A percentile compares a stretch with the other conserved stretches of the same genome.
Conservation (phyloP, 306 rosid species). For the Begonia peltatifolia region DNA sequence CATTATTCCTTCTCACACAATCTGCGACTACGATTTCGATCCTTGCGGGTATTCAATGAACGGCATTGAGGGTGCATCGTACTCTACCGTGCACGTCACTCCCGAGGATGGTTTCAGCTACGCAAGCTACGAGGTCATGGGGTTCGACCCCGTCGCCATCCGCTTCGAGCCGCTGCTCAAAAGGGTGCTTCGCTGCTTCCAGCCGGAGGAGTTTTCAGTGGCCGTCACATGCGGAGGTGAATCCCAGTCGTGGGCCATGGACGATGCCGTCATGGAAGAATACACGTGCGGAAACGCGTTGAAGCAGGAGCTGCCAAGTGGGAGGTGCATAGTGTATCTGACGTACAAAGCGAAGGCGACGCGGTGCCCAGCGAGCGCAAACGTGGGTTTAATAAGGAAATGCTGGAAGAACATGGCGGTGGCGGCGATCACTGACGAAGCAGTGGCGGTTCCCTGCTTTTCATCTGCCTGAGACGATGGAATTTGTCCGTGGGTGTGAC, state of each 20-base stretch:
- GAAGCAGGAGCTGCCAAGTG: slow-evolving; percentile 34
- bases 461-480: not conserved
- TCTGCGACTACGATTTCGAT: slow-evolving; percentile 45
- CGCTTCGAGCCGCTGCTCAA: slow-evolving; percentile 8
- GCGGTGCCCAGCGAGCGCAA: slow-evolving; percentile 6
- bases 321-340: slow-evolving; percentile 23
- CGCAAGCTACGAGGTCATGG: slow-evolving; percentile 45
- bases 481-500: not conserved
- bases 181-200: slow-evolving; percentile 27
- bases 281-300: slow-evolving; percentile 24
- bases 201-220: slow-evolving; percentile 24
- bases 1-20: slow-evolving; percentile 27
- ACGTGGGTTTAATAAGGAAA: not conserved
- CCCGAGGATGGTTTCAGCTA: slow-evolving; percentile 57
- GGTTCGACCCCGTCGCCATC: slow-evolving; percentile 11
- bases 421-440: slow-evolving; percentile 8
- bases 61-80: slow-evolving; percentile 36
- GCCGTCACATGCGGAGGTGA: slow-evolving; percentile 28
- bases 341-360: slow-evolving; percentile 7
- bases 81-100: slow-evolving; percentile 56
- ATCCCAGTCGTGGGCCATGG: slow-evolving; percentile 13
- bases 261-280: slow-evolving; percentile 26
- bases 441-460: slow-evolving; percentile 11
- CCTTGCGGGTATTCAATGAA: slow-evolving; percentile 66
- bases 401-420: slow-evolving; percentile 7